Evolutionary conservation across 306 rosid genomes (phyloP), one percentile per base, ranked within the genome.

Genomic region (Dicorynia guianensis): DNA sequence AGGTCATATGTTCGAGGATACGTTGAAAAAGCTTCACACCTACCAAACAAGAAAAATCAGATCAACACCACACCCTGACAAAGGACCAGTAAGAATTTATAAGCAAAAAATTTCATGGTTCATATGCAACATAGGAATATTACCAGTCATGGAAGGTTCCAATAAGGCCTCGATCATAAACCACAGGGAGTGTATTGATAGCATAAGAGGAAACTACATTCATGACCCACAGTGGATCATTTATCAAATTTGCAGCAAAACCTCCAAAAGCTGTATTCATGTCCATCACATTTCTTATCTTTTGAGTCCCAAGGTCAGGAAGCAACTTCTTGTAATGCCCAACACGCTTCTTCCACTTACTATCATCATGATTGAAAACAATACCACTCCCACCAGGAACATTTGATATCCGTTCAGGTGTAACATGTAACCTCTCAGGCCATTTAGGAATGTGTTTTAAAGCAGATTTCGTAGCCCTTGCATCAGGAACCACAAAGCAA

Each of bases 1-100:
- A 96, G 93, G 82, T 96, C 99, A 66, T 96, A 96, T 8, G 99
- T 96, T 63, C 99, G 81, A 56, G 99, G 99, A 79, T 96, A 96
- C 5, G 99, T 96, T 11, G 99, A 96, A 80, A 96, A 96, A 19
- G 98, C 96, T 74, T 96, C 99, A 61, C 99, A 96, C 99, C 99
- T 96, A 84, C 72, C 80, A 78, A 75, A 73, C 19, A 47, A 40
- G 33, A 74, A 76, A 71, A 67, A 64, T 38, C 46, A 54, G 61
- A 81, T 76, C 38, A 80, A 62, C 67, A 82, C 50, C 74, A 73
- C 20, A 74, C 36, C 57, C 39, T 19, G 62, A 62, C 36, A 40
- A 1, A 15, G 59, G 5, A 54, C 44, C 43, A 30, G 40, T 11
- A 48, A 20, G 46, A 7, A 19, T 52, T 52, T 62, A 52, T 14